Evolutionary conservation across 2,329 filamentous ascomycete species (phyloP).

Genomic region (Trichoderma sp.): DNA sequence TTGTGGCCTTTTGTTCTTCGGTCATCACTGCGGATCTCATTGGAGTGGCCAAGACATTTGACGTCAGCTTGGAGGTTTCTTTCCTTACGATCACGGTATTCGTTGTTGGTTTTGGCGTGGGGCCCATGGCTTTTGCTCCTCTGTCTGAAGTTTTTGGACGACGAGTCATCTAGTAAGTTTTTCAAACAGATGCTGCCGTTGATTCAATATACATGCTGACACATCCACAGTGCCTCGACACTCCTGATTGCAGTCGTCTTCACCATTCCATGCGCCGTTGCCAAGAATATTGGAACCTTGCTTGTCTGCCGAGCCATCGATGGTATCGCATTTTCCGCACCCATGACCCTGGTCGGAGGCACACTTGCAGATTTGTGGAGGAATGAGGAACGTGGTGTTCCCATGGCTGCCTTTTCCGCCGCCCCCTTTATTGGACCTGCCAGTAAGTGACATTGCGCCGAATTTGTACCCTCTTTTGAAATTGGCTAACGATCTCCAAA

Average conservation of each 20-base stretch:
- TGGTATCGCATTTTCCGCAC: conserved; percentile 81
- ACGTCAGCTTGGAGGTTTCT: conserved; percentile 72
- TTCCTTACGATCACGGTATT: conserved; percentile 76
- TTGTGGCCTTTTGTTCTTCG: conserved; percentile 71
- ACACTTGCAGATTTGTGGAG: conserved; percentile 84
- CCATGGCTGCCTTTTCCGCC: conserved; percentile 84
- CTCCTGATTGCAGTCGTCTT: conserved; percentile 74
- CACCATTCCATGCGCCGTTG: conserved; percentile 77
- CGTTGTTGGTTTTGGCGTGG: conserved; percentile 80
- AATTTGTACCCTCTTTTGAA: not conserved
- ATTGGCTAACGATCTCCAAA: not conserved
- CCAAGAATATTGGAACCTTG: conserved; percentile 75
- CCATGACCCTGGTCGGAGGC: conserved; percentile 84
- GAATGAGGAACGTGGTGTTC: conserved; percentile 80
- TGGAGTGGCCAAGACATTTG: conserved; percentile 66
- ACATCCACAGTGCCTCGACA: conserved; percentile 54
- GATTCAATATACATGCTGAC: conserved; percentile 26
- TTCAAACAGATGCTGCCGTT: not conserved
- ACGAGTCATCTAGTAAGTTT: conserved; percentile 65
- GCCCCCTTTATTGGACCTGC: conserved; percentile 83
- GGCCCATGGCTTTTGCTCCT: conserved; percentile 79
- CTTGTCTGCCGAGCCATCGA: conserved; percentile 77
- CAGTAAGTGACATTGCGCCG: conserved; percentile 43
- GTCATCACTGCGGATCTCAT: conserved; percentile 78
- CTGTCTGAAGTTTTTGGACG: conserved; percentile 76